These are phyloP conservation scores for Chytriomyces sp. DNA, from an alignment of 192 early-diverging fungal species.

Conservation along the genomic window DNA sequence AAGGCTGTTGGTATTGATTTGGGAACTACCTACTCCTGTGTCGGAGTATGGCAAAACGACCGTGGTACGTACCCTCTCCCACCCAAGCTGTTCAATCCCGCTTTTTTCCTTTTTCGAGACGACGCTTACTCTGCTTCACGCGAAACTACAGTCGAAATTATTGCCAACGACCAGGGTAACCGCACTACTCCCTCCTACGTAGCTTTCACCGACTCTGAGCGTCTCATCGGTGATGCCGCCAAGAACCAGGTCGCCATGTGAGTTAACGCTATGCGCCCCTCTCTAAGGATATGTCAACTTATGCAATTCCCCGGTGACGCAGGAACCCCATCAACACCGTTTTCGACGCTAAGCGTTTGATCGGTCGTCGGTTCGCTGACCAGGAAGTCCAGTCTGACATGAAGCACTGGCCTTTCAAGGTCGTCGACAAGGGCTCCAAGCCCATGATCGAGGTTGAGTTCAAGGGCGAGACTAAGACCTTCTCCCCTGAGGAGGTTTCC, in stretches of 20 bases:
- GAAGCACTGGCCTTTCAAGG: slow-evolving; percentile 99
- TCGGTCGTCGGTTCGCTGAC: slow-evolving; percentile 92
- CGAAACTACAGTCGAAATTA: slow-evolving; percentile 76
- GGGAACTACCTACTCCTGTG: slow-evolving; percentile 94
- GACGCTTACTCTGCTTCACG: background rate
- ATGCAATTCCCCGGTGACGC: background rate
- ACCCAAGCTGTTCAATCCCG: background rate
- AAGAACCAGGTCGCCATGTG: slow-evolving; percentile 97
- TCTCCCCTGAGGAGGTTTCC: slow-evolving; percentile 96
- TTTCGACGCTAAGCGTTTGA: slow-evolving; percentile 98
- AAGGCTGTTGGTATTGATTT: slow-evolving; percentile 95
- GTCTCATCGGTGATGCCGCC: slow-evolving; percentile 98
- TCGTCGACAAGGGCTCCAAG: slow-evolving; percentile 85
- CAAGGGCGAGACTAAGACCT: slow-evolving; percentile 96
- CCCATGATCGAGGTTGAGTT: slow-evolving; percentile 87
- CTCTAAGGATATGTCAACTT: background rate
- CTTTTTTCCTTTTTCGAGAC: background rate
- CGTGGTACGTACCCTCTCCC: slow-evolving; percentile 31
- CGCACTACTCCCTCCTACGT: slow-evolving; percentile 98
- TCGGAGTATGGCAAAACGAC: slow-evolving; percentile 70
- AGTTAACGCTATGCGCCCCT: background rate
- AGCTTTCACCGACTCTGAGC: slow-evolving; percentile 94
- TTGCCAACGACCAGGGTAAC: slow-evolving; percentile 99
- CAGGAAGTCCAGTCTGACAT: slow-evolving; percentile 97
- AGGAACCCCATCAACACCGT: slow-evolving; percentile 89